Conservation (phyloP, 148 eudicot genomes). For the Chenopodium formosanum region DNA sequence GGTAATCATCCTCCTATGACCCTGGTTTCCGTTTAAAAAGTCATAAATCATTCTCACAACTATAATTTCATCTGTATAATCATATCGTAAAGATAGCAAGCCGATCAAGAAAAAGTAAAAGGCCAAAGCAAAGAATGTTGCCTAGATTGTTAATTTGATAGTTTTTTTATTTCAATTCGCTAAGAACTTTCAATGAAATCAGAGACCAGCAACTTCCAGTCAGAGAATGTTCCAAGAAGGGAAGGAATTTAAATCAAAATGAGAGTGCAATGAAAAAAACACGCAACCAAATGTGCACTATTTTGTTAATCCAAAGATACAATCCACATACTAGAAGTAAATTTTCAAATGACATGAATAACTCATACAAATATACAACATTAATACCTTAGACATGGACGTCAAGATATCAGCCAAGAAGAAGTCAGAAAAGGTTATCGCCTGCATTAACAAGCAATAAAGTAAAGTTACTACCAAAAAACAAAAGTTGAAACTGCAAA, state of each 20-base stretch:
- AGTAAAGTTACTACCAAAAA: constrained; percentile 4
- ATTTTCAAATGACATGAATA: background rate
- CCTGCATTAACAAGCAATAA: constrained; percentile 49
- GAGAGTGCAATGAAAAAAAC: background rate
- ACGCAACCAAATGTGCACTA: background rate
- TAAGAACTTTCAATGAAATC: background rate
- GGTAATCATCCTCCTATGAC: background rate
- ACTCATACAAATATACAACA: background rate
- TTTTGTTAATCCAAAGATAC: background rate
- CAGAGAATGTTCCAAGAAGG: background rate
- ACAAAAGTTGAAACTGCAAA: background rate
- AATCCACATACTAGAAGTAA: background rate
- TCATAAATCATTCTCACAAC: no score
- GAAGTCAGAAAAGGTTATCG: constrained; percentile 94
- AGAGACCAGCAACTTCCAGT: background rate
- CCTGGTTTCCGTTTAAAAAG: no score
- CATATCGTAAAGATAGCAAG: background rate
- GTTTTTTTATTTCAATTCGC: background rate
- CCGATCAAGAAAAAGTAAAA: background rate
- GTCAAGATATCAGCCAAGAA: constrained; percentile 98
- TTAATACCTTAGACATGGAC: constrained; percentile 95
- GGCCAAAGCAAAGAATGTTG: background rate
- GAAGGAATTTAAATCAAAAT: background rate
- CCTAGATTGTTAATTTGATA: background rate
- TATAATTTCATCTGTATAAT: background rate